Conservation (phyloP, 257 asterid species). For the Przewalskia tangutica region DNA sequence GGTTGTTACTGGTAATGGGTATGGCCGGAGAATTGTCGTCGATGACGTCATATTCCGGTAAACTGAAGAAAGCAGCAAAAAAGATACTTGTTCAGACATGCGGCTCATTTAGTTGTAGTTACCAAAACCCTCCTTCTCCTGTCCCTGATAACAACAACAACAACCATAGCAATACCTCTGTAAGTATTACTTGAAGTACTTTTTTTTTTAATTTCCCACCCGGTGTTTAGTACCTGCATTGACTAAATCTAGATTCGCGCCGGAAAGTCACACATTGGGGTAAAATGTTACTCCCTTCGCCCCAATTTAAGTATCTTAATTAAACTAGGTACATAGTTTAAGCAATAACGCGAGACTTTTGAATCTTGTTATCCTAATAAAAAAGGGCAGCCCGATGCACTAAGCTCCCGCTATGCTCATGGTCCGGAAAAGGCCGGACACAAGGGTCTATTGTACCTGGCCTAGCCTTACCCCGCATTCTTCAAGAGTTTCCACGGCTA, state of each 20-base stretch:
- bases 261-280: not conserved
- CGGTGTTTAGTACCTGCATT: too few relatives aligned
- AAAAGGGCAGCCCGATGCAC: too few relatives aligned
- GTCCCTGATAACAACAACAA: constrained; percentile 16
- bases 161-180: constrained; percentile 14
- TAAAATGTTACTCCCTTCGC: not conserved
- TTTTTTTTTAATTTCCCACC: not conserved
- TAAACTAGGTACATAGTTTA: too few relatives aligned
- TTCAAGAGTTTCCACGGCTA: too few relatives aligned
- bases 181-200: not conserved
- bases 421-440: too few relatives aligned
- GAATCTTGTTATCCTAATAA: too few relatives aligned
- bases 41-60: constrained; percentile 5
- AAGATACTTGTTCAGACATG: constrained; percentile 59
- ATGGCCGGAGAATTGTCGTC: constrained; percentile 45
- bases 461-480: too few relatives aligned
- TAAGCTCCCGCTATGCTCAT: too few relatives aligned
- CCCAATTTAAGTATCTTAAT: too few relatives aligned
- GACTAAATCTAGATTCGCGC: too few relatives aligned
- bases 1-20: constrained; percentile 35
- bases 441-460: too few relatives aligned
- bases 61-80: constrained; percentile 63
- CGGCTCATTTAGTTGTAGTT: constrained; percentile 44
- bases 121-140: constrained; percentile 19
- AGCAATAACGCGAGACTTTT: too few relatives aligned